Evolutionary conservation across 179 eudicot species (phyloP).

Genomic region (Silene vulgaris): DNA sequence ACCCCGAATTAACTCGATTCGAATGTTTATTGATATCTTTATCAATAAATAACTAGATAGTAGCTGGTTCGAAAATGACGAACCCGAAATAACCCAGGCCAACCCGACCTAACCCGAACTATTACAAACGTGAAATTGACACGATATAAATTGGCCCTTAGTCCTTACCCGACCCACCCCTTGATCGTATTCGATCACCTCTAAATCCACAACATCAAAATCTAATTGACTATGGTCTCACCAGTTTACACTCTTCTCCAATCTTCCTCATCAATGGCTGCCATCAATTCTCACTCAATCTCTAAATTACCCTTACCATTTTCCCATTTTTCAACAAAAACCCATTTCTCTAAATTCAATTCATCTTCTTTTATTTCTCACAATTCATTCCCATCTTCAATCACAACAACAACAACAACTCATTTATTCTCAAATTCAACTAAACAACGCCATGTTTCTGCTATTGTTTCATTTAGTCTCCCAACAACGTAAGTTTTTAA

Average conservation of each 20-base stretch:
- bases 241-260: not conserved
- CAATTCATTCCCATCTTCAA: slow-evolving; percentile 33
- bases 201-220: not conserved
- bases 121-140: too few relatives aligned
- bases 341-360: slow-evolving; percentile 9
- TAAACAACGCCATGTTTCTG: slow-evolving; percentile 32
- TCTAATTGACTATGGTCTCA: not conserved
- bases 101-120: too few relatives aligned
- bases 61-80: too few relatives aligned
- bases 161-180: too few relatives aligned
- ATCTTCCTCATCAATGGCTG: slow-evolving; percentile 30
- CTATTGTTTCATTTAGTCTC: slow-evolving; percentile 39
- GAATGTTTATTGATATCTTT: too few relatives aligned
- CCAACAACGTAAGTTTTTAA: slow-evolving; percentile 46
- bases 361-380: slow-evolving; percentile 25
- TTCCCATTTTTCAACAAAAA: not conserved
- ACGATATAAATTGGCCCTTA: too few relatives aligned
- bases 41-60: too few relatives aligned
- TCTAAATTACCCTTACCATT: slow-evolving; percentile 18
- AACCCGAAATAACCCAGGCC: too few relatives aligned
- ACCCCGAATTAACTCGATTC: too few relatives aligned
- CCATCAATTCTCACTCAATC: slow-evolving; percentile 22
- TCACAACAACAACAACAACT: slow-evolving; percentile 24
- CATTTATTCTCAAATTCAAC: slow-evolving; percentile 19
- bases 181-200: too few relatives aligned